These are phyloP conservation scores for Aspergillus carlsbadensis DNA, from an alignment of 495 filamentous ascomycete genomes.

Conservation along the genomic window DNA sequence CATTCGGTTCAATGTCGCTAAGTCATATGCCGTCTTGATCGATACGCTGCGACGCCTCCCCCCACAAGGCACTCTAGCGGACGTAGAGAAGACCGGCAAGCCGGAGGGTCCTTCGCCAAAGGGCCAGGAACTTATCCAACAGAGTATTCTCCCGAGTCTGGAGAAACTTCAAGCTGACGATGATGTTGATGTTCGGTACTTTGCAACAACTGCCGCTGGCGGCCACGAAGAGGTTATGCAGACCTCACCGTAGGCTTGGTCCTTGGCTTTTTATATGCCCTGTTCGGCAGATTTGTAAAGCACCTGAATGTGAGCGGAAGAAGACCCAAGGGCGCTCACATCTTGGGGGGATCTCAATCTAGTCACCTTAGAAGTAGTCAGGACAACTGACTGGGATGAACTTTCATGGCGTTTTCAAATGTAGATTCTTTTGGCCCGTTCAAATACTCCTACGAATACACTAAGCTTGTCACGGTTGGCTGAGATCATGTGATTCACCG, in stretches of 20 bases:
- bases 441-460: slow-evolving; percentile 23
- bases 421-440: slow-evolving; percentile 40
- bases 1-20: slow-evolving; percentile 98
- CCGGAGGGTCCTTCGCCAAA: slow-evolving; percentile 61
- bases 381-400: slow-evolving; percentile 37
- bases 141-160: slow-evolving; percentile 82
- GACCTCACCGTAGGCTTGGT: slow-evolving; percentile 43
- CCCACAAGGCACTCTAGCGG: slow-evolving; percentile 78
- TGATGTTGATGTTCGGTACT: slow-evolving; percentile 97
- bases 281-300: slow-evolving; percentile 5
- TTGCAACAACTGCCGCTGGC: slow-evolving; percentile 70
- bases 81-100: slow-evolving; percentile 74
- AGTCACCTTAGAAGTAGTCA: slow-evolving; percentile 43
- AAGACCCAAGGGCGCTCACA: slow-evolving; percentile 21
- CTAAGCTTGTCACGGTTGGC: slow-evolving; percentile 6
- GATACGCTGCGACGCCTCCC: slow-evolving; percentile 86
- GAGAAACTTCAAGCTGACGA: slow-evolving; percentile 95
- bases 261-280: slow-evolving; percentile 3
- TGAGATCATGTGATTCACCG: slow-evolving; percentile 3
- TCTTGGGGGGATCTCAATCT: slow-evolving; percentile 25
- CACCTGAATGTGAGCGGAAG: slow-evolving; percentile 19
- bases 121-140: slow-evolving; percentile 80
- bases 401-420: slow-evolving; percentile 44
- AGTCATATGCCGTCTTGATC: slow-evolving; percentile 89
- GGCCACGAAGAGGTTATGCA: slow-evolving; percentile 49